Conservation (phyloP, 176 grass and related monocot species). For the Aechmea fasciata region DNA sequence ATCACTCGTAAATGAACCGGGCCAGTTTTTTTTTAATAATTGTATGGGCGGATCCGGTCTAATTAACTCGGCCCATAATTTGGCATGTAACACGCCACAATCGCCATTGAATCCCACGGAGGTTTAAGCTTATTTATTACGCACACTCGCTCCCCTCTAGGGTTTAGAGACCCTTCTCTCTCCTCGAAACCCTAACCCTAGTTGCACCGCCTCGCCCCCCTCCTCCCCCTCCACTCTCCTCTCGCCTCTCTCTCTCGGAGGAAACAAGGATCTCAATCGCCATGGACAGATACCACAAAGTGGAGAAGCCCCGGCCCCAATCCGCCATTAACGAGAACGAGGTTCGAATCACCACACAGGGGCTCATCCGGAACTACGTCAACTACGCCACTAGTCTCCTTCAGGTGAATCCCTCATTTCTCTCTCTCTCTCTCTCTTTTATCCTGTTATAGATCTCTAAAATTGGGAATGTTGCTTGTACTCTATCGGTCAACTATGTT, state of each 20-base stretch:
- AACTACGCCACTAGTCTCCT: conserved; percentile 54
- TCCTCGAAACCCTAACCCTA: conserved; percentile 14
- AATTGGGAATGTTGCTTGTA: not conserved
- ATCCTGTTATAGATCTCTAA: not conserved
- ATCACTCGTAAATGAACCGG: too few species aligned
- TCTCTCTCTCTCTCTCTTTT: not conserved
- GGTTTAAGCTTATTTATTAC: not conserved
- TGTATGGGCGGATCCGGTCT: too few species aligned
- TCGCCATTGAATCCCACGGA: conserved; percentile 26
- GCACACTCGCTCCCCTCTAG: conserved; percentile 41
- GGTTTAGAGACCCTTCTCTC: conserved; percentile 42
- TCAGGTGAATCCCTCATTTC: conserved; percentile 23
- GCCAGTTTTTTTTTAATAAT: too few species aligned
- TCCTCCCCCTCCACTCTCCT: not conserved
- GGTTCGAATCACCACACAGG: conserved; percentile 40
- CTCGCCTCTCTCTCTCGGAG: not conserved
- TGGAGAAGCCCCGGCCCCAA: conserved; percentile 88
- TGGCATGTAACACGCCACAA: too few species aligned
- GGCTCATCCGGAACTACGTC: conserved; percentile 75
- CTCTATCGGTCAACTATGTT: not conserved
- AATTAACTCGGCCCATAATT: too few species aligned
- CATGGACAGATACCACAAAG: conserved; percentile 91
- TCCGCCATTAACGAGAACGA: conserved; percentile 20
- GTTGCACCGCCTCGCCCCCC: conserved; percentile 5
- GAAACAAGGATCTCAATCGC: conserved; percentile 4